Percentiles rank a stretch among this genome's conserved stretches.
Conservation (phyloP, 1,284 basidiomycete species). For the Moesziomyces antarcticus region DNA sequence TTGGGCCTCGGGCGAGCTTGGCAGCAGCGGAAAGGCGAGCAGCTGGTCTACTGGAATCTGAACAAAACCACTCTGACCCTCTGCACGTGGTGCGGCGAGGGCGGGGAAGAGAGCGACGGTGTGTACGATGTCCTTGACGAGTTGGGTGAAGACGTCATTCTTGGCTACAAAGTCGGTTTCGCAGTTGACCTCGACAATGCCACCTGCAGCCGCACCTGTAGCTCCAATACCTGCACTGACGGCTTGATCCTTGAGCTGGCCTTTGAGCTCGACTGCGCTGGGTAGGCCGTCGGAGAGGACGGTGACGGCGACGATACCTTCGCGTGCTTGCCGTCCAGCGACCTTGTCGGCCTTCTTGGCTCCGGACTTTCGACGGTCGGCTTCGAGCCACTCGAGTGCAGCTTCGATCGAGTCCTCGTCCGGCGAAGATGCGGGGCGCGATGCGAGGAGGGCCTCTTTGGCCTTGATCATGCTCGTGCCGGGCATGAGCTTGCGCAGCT, state of each 20-base stretch:
- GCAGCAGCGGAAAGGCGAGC: constrained; percentile 65
- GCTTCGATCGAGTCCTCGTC: constrained; percentile 77
- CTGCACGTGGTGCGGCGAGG: constrained; percentile 12
- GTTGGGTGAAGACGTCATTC: constrained; percentile 82
- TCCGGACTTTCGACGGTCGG: constrained; percentile 78
- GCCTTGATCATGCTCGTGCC: constrained; percentile 85
- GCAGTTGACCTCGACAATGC: constrained; percentile 92
- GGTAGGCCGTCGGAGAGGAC: constrained; percentile 75
- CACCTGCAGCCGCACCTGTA: constrained; percentile 72
- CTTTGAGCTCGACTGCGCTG: constrained; percentile 16
- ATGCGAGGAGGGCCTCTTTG: constrained; percentile 82
- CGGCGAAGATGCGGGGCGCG: constrained; percentile 56
- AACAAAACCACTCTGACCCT: constrained; percentile 5
- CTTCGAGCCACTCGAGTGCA: constrained; percentile 83
- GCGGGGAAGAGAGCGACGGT: constrained; percentile 85
- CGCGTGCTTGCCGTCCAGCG: constrained; percentile 76
- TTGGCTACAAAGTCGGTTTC: constrained; percentile 96
- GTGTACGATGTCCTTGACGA: constrained; percentile 84
- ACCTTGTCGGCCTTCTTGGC: constrained; percentile 86
- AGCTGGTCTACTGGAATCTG: constrained; percentile 48
- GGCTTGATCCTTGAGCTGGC: constrained; percentile 61
- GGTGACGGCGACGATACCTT: constrained; percentile 82
- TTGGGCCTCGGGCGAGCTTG: constrained; percentile 54
- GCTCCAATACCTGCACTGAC: constrained; percentile 61
- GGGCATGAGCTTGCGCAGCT: constrained; percentile 80